Conservation (phyloP, 2,329 filamentous ascomycete species). For the Cadophora luteo-olivacea region DNA sequence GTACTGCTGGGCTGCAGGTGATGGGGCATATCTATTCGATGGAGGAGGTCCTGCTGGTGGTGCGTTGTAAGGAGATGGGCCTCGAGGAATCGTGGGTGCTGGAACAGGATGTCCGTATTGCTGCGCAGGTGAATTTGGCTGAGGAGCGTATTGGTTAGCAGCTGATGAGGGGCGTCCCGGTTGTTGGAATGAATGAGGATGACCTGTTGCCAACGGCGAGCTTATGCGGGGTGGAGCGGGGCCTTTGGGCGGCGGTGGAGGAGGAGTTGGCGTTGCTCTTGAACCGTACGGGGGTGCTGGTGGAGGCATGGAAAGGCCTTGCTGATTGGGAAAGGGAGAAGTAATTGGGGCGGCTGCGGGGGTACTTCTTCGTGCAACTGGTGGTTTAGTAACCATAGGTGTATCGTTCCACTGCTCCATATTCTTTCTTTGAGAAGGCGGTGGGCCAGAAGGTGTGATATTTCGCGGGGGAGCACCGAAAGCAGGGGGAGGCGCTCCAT, state of each 20-base stretch:
- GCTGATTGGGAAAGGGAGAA: conserved; percentile 78
- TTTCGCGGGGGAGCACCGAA: conserved; percentile 66
- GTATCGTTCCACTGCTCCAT: conserved; percentile 94
- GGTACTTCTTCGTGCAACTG: conserved; percentile 74
- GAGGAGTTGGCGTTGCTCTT: conserved; percentile 71
- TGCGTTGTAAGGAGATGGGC: conserved; percentile 84
- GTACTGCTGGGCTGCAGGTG: conserved; percentile 61
- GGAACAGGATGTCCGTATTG: conserved; percentile 44
- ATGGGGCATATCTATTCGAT: conserved; percentile 77
- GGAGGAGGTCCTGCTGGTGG: conserved; percentile 75
- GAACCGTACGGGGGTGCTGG: conserved; percentile 64
- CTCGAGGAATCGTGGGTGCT: conserved; percentile 71
- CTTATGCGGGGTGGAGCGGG: conserved; percentile 71
- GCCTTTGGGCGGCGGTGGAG: conserved; percentile 85
- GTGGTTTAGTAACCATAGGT: conserved; percentile 79
- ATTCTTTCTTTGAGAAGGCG: conserved; percentile 73
- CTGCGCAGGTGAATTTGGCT: conserved; percentile 54
- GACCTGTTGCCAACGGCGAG: conserved; percentile 69
- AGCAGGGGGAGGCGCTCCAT: conserved; percentile 45
- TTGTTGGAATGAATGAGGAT: conserved; percentile 56
- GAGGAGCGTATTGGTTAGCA: conserved; percentile 67
- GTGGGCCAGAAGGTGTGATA: conserved; percentile 66
- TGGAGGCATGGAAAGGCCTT: conserved; percentile 59
- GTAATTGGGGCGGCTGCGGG: conserved; percentile 65
- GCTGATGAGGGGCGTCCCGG: conserved; percentile 61